phyloP scores from a whole-genome alignment of 345 rosid species.

The Lagerstroemia speciosa region DNA sequence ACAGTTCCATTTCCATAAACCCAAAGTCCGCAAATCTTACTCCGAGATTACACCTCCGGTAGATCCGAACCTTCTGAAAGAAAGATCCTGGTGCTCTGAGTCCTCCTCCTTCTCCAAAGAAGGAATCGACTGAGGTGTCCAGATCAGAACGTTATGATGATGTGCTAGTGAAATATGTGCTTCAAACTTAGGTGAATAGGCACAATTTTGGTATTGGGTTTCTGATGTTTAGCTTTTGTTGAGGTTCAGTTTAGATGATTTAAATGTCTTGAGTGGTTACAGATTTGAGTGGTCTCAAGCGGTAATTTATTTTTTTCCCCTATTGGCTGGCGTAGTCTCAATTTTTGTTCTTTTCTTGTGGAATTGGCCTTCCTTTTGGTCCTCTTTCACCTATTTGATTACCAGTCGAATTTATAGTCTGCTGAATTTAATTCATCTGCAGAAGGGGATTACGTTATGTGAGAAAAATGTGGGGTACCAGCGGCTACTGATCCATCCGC shows the following conservation, averaged over 20 bases:
- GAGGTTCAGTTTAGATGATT: background rate
- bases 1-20: slow-evolving; percentile 21
- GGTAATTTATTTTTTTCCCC: too few relatives aligned
- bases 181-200: background rate
- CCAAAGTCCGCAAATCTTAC: slow-evolving; percentile 27
- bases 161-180: background rate
- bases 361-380: background rate
- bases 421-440: background rate
- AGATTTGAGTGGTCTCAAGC: too few relatives aligned
- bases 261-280: too few relatives aligned
- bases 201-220: background rate
- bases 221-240: background rate
- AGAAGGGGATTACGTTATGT: slow-evolving; percentile 24
- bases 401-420: background rate
- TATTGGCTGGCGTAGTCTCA: background rate
- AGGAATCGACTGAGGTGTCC: slow-evolving; percentile 15
- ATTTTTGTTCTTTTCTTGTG: background rate
- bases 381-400: background rate
- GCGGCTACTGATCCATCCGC: slow-evolving; percentile 47
- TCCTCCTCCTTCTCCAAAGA: slow-evolving; percentile 17
- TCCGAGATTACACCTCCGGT: slow-evolving; percentile 60
- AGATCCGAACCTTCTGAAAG: slow-evolving; percentile 46
- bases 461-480: slow-evolving; percentile 19
- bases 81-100: slow-evolving; percentile 11
- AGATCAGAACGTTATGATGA: slow-evolving; percentile 11